Evolutionary conservation across 768 basidiomycete genomes (phyloP).

Genomic region (Filobasidium floriforme): DNA sequence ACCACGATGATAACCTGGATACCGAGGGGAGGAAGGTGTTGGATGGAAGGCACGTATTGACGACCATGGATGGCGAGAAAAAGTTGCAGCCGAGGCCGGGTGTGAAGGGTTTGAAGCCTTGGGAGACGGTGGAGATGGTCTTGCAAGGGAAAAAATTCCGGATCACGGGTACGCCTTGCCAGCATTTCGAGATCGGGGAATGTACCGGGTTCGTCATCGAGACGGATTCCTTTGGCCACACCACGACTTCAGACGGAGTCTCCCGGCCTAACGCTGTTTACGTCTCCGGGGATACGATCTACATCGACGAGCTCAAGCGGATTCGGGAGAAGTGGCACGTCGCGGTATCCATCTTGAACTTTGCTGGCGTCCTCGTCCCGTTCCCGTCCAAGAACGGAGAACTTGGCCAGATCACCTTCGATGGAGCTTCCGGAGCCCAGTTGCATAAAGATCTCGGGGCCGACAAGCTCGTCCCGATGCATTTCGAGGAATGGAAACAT

Average conservation of each 20-base stretch:
- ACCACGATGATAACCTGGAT: slow-evolving; percentile 9
- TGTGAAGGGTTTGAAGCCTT: slow-evolving; percentile 1
- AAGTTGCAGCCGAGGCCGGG: background rate
- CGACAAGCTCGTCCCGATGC: slow-evolving; percentile 6
- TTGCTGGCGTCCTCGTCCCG: background rate
- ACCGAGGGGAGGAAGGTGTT: background rate
- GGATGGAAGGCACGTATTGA: slow-evolving; percentile 3
- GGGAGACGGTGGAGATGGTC: background rate
- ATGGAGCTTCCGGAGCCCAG: background rate
- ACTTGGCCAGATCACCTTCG: background rate
- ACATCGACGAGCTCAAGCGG: background rate
- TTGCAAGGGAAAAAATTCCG: background rate
- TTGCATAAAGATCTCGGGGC: background rate
- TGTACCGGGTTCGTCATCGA: slow-evolving; percentile 14
- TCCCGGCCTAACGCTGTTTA: slow-evolving; percentile 5
- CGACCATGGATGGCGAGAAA: background rate
- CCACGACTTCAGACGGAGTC: too few relatives aligned
- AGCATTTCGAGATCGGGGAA: background rate
- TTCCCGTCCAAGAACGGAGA: background rate
- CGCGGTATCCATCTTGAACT: slow-evolving; percentile 3
- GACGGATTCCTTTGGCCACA: background rate
- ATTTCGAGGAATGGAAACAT: slow-evolving; percentile 9
- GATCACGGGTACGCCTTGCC: slow-evolving; percentile 4
- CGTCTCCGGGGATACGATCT: slow-evolving; percentile 9
- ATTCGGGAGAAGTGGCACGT: slow-evolving; percentile 10